Conservation (phyloP, 306 rosid genomes). For the Delonix regia region DNA sequence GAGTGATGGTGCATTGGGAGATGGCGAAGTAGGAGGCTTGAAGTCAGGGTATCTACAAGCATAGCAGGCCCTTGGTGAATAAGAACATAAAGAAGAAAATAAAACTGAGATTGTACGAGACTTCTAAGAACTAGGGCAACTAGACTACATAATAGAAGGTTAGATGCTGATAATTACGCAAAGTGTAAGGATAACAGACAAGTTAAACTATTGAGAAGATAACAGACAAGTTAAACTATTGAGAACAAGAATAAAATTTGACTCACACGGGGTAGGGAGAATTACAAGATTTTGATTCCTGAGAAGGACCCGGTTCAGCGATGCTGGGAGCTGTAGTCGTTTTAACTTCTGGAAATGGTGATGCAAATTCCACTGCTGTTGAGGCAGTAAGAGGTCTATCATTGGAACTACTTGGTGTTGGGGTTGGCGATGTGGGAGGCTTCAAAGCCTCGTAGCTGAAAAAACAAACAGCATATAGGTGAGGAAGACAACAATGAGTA, state of each 20-base stretch:
- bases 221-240: background rate
- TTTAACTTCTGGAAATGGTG: constrained; percentile 37
- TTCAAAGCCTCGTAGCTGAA: constrained; percentile 63
- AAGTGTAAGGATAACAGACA: constrained; percentile 4
- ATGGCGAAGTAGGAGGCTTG: constrained; percentile 85
- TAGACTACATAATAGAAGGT: background rate
- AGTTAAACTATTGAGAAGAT: background rate
- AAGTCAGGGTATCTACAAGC: constrained; percentile 66
- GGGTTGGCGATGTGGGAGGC: constrained; percentile 68
- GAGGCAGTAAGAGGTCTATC: constrained; percentile 35
- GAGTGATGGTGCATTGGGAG: constrained; percentile 65
- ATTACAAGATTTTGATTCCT: constrained; percentile 33
- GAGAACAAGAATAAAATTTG: constrained; percentile 17
- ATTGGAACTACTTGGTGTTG: constrained; percentile 51
- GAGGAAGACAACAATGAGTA: constrained; percentile 4
- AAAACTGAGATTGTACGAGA: constrained; percentile 1
- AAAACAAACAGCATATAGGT: constrained; percentile 28
- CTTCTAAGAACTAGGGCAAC: constrained; percentile 13
- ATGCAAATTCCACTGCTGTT: constrained; percentile 29
- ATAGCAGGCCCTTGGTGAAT: constrained; percentile 15
- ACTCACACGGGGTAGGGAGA: constrained; percentile 60
- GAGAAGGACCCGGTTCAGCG: constrained; percentile 39
- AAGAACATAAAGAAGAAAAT: constrained; percentile 24
- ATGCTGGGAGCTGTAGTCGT: background rate
- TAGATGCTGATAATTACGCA: background rate